A percentile compares a stretch with the other conserved stretches of the same genome.
These are phyloP conservation scores for Trametes polyzona DNA, from an alignment of 1,284 basidiomycete genomes.

Conservation along the genomic window DNA sequence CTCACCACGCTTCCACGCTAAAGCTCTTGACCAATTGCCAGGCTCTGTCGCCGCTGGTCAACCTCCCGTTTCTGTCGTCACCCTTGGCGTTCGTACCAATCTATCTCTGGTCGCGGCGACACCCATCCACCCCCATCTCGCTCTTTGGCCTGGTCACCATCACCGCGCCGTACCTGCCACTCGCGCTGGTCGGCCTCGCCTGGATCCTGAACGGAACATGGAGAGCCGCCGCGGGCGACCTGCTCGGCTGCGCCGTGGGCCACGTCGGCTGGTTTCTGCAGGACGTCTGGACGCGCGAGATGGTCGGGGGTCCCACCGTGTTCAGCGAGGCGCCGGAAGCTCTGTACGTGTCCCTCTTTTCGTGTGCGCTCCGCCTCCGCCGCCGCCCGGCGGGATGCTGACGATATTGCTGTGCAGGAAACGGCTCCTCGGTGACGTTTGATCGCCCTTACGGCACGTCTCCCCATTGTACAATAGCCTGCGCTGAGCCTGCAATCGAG, in stretches of 20 bases:
- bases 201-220: constrained; percentile 91
- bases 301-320: constrained; percentile 75
- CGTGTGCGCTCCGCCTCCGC: neutral
- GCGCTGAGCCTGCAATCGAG: neutral
- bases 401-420: constrained; percentile 46
- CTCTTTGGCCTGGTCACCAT: constrained; percentile 95
- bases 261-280: constrained; percentile 93
- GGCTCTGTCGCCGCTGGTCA: constrained; percentile 84
- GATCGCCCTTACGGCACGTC: neutral
- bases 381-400: neutral
- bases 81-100: constrained; percentile 92
- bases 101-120: constrained; percentile 95
- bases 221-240: constrained; percentile 83
- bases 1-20: neutral
- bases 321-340: constrained; percentile 79
- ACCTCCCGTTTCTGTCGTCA: constrained; percentile 88
- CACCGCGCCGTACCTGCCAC: constrained; percentile 93
- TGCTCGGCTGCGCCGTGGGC: constrained; percentile 88
- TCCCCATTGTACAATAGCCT: neutral
- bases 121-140: constrained; percentile 93
- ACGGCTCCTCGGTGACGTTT: constrained; percentile 65
- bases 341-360: constrained; percentile 62
- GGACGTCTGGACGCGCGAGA: constrained; percentile 94
- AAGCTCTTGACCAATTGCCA: constrained; percentile 34
- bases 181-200: constrained; percentile 86